Conservation (phyloP, 2,329 filamentous ascomycete genomes). For the Penicillium hordei region DNA sequence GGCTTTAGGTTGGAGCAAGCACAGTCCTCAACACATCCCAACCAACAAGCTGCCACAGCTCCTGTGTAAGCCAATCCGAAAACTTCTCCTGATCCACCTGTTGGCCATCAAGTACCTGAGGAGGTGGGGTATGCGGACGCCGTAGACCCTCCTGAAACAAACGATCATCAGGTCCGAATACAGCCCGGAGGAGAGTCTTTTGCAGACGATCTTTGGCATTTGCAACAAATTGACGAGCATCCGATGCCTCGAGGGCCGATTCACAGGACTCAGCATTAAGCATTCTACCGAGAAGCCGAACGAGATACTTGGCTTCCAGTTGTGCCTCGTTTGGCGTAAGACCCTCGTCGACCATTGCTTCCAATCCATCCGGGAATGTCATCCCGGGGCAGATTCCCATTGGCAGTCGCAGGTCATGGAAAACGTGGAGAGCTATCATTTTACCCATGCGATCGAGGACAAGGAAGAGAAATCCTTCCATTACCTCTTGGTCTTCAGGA, state of each 20-base stretch:
- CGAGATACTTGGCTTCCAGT: conserved; percentile 38
- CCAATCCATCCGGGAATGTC: conserved; percentile 34
- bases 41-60: conserved; percentile 58
- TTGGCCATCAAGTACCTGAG: conserved; percentile 12
- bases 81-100: conserved; percentile 36
- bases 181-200: conserved; percentile 42
- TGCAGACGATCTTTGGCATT: conserved; percentile 37
- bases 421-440: conserved; percentile 41
- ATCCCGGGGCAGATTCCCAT: conserved; percentile 29
- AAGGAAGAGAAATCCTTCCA: conserved; percentile 45
- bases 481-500: conserved; percentile 32
- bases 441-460: conserved; percentile 42
- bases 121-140: conserved; percentile 22
- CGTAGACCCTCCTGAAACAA: conserved; percentile 32
- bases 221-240: conserved; percentile 18
- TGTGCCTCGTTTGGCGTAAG: conserved; percentile 28
- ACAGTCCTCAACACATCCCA: conserved; percentile 49
- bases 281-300: conserved; percentile 36
- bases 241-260: neutral
- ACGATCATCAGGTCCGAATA: conserved; percentile 40
- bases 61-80: conserved; percentile 55
- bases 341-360: conserved; percentile 25
- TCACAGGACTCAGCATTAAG: conserved; percentile 16
- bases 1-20: neutral
- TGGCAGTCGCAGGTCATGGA: conserved; percentile 35